Evolutionary conservation across 2,329 filamentous ascomycete species (phyloP).

Genomic region (Sarocladium kiliense): DNA sequence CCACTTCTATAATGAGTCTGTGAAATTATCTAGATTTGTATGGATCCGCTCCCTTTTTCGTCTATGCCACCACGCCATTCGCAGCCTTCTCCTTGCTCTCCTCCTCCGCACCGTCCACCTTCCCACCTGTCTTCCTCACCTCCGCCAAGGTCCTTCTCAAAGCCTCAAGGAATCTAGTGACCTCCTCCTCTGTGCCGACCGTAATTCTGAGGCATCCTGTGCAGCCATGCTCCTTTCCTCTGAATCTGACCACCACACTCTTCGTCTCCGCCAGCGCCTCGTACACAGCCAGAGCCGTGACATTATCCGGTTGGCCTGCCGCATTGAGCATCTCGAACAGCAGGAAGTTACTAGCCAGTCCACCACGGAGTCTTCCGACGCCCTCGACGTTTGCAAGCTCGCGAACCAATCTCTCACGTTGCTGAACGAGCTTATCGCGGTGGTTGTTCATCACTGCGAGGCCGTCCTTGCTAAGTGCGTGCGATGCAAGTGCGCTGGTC

Average conservation of each 20-base stretch:
- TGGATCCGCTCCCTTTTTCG: too few relatives aligned
- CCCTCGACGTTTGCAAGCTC: conserved; percentile 73
- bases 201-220: conserved; percentile 86
- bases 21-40: background rate
- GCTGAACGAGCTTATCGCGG: conserved; percentile 62
- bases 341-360: conserved; percentile 79
- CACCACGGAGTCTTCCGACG: conserved; percentile 76
- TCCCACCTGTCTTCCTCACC: conserved; percentile 24
- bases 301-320: conserved; percentile 71
- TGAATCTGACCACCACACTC: conserved; percentile 89
- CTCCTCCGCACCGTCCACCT: conserved; percentile 23
- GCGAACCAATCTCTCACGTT: conserved; percentile 69
- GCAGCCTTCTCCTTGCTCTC: conserved; percentile 29
- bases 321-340: conserved; percentile 80
- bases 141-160: conserved; percentile 47
- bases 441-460: conserved; percentile 69
- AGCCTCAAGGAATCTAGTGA: conserved; percentile 70
- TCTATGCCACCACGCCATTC: conserved; percentile 31
- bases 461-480: conserved; percentile 63
- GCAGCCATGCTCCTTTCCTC: conserved; percentile 89
- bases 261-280: conserved; percentile 76
- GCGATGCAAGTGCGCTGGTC: conserved; percentile 73
- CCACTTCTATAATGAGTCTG: background rate
- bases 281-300: conserved; percentile 73
- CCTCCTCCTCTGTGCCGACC: conserved; percentile 83